phyloP scores from a whole-genome alignment of 179 eudicot genomes.

The Spinacia oleracea region DNA sequence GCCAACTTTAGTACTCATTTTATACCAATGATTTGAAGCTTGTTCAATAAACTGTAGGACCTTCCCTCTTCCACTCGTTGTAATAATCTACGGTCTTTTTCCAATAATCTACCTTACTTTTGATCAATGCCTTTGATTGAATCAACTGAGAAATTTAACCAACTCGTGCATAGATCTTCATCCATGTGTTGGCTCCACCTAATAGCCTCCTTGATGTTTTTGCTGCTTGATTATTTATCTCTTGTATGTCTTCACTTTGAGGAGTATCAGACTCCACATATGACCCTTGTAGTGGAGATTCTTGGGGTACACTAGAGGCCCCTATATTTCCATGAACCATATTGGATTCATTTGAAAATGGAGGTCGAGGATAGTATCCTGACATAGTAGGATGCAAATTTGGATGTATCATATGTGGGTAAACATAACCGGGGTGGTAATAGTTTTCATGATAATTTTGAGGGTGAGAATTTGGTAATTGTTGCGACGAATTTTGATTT shows the following conservation, averaged over 20 bases:
- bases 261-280: too few species aligned
- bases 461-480: too few species aligned
- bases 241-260: too few species aligned
- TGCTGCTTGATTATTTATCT: too few species aligned
- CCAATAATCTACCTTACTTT: not conserved
- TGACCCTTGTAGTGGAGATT: not conserved
- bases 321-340: not conserved
- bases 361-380: not conserved
- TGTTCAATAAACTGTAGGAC: not conserved
- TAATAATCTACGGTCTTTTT: conserved; percentile 12
- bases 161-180: not conserved
- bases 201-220: too few species aligned
- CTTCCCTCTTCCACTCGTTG: conserved; percentile 13
- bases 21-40: conserved; percentile 13
- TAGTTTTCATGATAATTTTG: too few species aligned
- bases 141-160: too few species aligned
- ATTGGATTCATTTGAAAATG: not conserved
- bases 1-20: not conserved
- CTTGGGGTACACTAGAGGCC: not conserved
- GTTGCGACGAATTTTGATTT: too few species aligned
- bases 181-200: not conserved
- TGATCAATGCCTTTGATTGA: not conserved
- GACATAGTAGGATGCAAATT: not conserved
- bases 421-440: too few species aligned
- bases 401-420: not conserved